Evolutionary conservation across 148 eudicot species (phyloP).

Genomic region (Camellia lanceoleosa): DNA sequence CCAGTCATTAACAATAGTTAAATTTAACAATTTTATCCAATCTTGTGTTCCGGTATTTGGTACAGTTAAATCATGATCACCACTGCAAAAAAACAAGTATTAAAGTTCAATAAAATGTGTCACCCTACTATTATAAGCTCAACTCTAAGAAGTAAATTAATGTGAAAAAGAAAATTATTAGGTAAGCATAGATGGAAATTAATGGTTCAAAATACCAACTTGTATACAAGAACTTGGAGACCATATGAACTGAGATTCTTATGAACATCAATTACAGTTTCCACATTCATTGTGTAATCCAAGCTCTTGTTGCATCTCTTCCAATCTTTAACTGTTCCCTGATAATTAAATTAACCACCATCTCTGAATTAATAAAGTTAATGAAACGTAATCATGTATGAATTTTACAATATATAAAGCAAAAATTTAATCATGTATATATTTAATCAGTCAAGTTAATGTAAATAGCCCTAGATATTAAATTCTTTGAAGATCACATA

Average conservation of each 20-base stretch:
- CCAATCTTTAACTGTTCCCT: slow-evolving; percentile 12
- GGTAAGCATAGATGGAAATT: background rate
- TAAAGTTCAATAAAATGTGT: too few species aligned
- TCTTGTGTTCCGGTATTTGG: slow-evolving; percentile 16
- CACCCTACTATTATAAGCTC: too few species aligned
- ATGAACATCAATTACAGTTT: background rate
- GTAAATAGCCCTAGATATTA: background rate
- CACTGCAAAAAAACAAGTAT: background rate
- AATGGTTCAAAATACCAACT: background rate
- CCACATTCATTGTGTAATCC: slow-evolving; percentile 3
- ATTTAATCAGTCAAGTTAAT: too few species aligned
- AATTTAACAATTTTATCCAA: slow-evolving; percentile 6
- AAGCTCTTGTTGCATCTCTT: slow-evolving; percentile 7
- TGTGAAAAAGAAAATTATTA: too few species aligned
- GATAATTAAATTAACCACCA: background rate
- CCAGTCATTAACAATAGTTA: slow-evolving; percentile 7
- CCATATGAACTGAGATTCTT: background rate
- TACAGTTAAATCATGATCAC: slow-evolving; percentile 14
- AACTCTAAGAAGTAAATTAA: too few species aligned
- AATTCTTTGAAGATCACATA: background rate
- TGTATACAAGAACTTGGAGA: slow-evolving; percentile 8
- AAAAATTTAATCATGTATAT: too few species aligned
- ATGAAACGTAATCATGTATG: background rate
- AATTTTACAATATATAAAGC: too few species aligned
- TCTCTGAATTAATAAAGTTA: background rate